Evolutionary conservation across 257 asterid species (phyloP), one percentile per base, ranked within the genome.

Genomic region (Anisodus acutangulus): DNA sequence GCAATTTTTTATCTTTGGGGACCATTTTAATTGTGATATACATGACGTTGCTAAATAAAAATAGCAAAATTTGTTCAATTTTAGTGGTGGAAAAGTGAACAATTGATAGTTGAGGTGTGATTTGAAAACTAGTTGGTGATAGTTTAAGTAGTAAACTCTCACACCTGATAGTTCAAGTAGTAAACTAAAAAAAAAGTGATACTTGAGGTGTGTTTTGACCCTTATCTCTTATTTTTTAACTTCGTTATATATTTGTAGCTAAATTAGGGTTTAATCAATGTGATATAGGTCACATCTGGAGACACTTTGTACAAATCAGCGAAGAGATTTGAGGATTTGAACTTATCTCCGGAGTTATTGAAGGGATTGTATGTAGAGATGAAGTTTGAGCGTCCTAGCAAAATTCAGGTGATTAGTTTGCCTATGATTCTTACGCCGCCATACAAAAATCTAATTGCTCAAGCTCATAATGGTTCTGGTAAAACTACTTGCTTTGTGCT

Each of bases 401-500:
- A 92, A 87, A 94, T 95, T 51, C 99, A 96, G 82, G 95, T 88
- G 3, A 88, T 91, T 9, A 94, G 97, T 89, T 90, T 96, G 91
- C 99, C 99, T 31, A 94, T 96, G 98, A 96, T 95, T 64, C 79
- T 96, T 86, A 92, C 94, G 78, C 97, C 98, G 17, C 99, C 99
- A 0, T 53, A 88, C 90, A 92, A 90, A 91, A 91, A 93, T 89
- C 86, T 96, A 85, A 93, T 96, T 41, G 99, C 98, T 86, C 99
- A 94, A 89, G 99, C 98, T 85, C 98, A 93, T 83, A 96, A 94
- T 88, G 99, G 99, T 9, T 94, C 98, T 13, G 98, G 99, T 72
- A 96, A 96, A 93, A 96, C 99, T 13, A 96, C 99, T 19, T 96
- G 99, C 86, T 96, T 96, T 76, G 98, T 93, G 79, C 98, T 96